These are phyloP conservation scores for Paraconiothyrium brasiliense DNA, from an alignment of 2,329 filamentous ascomycete species.

Conservation along the genomic window DNA sequence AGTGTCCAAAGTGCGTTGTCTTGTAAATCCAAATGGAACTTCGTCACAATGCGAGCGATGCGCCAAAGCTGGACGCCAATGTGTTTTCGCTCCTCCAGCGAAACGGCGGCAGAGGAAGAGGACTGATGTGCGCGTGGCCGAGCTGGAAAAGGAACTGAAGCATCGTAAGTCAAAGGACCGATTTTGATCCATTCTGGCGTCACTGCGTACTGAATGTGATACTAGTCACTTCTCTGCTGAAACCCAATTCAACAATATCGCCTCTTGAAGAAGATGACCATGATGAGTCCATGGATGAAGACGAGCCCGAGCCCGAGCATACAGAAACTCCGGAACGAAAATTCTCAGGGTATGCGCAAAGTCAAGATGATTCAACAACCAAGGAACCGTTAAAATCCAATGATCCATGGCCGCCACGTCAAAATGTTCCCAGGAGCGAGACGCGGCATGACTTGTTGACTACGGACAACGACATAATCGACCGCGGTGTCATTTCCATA, in stretches of 20 bases:
- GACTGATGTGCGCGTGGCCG: conserved; percentile 49
- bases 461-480: conserved; percentile 45
- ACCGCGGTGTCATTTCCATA: conserved; percentile 42
- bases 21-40: conserved; percentile 35
- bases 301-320: conserved; percentile 25
- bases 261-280: conserved; percentile 38
- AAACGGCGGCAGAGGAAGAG: conserved; percentile 48
- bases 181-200: too few relatives aligned
- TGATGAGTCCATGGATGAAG: conserved; percentile 41
- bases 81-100: conserved; percentile 48
- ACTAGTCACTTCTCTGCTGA: conserved; percentile 42
- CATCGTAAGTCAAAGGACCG: conserved; percentile 18
- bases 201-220: neutral
- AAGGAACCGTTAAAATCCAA: conserved; percentile 14
- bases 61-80: conserved; percentile 43
- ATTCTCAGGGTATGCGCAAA: conserved; percentile 25
- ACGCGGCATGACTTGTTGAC: conserved; percentile 34
- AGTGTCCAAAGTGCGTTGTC: conserved; percentile 47
- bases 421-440: neutral
- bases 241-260: conserved; percentile 31
- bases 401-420: conserved; percentile 4
- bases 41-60: conserved; percentile 47
- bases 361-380: conserved; percentile 23
- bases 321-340: conserved; percentile 26
- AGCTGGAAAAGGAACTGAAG: conserved; percentile 48